These are phyloP conservation scores for Suillus subalutaceus DNA, from an alignment of 768 basidiomycete species.

Conservation along the genomic window DNA sequence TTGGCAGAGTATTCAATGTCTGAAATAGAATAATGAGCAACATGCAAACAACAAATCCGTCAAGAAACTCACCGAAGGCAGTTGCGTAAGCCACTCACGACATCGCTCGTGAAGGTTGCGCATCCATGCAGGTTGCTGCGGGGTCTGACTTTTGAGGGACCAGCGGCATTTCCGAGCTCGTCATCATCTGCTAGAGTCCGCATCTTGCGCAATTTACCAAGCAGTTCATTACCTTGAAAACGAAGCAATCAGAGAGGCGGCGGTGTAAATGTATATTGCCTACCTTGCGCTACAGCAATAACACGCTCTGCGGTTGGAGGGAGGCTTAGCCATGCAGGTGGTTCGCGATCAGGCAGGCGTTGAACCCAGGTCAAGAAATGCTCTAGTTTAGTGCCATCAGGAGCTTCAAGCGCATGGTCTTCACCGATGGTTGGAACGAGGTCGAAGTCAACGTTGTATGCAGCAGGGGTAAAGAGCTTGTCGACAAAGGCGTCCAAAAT, in stretches of 20 bases:
- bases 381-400: conserved; percentile 91
- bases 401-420: conserved; percentile 63
- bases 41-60: background rate
- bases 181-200: conserved; percentile 86
- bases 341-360: conserved; percentile 87
- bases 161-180: conserved; percentile 50
- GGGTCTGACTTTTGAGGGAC: conserved; percentile 61
- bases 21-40: conserved; percentile 32
- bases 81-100: conserved; percentile 75
- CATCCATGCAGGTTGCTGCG: conserved; percentile 96
- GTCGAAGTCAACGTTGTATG: conserved; percentile 93
- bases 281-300: conserved; percentile 91
- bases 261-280: conserved; percentile 18
- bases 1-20: conserved; percentile 66
- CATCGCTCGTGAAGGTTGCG: conserved; percentile 78
- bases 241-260: conserved; percentile 9
- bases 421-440: conserved; percentile 71
- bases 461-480: conserved; percentile 79
- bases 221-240: conserved; percentile 70
- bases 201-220: conserved; percentile 92
- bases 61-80: conserved; percentile 66
- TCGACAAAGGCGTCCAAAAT: conserved; percentile 95
- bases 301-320: conserved; percentile 92
- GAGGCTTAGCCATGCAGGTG: conserved; percentile 92
- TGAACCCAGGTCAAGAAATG: conserved; percentile 93